A percentile compares a stretch with the other conserved stretches of the same genome.
phyloP scores from a whole-genome alignment of 345 rosid species.

The Brassica incana region DNA sequence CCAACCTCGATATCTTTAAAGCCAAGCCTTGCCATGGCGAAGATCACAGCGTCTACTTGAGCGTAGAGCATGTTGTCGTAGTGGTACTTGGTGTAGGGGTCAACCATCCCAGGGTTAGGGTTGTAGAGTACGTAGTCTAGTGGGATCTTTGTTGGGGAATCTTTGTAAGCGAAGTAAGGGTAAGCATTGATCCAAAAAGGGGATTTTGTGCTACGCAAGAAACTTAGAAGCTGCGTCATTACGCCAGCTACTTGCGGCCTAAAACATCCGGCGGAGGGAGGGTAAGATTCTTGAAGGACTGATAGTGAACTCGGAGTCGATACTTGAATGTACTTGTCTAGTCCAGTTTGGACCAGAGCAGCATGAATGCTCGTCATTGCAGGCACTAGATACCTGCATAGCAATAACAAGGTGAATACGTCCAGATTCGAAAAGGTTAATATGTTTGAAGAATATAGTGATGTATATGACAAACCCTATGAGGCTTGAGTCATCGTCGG shows the following conservation, averaged over 20 bases:
- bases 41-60: constrained; percentile 77
- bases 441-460: constrained; percentile 11
- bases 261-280: constrained; percentile 88
- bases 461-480: constrained; percentile 33
- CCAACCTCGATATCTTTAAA: constrained; percentile 65
- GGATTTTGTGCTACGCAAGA: constrained; percentile 52
- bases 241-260: constrained; percentile 50
- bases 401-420: not conserved
- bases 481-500: constrained; percentile 53
- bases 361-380: constrained; percentile 71
- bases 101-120: constrained; percentile 84
- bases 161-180: constrained; percentile 95
- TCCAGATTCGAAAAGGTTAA: not conserved
- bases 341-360: constrained; percentile 71
- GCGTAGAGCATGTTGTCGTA: constrained; percentile 98
- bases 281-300: constrained; percentile 70
- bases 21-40: constrained; percentile 75
- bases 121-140: constrained; percentile 81
- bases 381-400: constrained; percentile 57
- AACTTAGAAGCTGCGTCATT: constrained; percentile 63
- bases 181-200: constrained; percentile 98
- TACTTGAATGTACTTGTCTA: constrained; percentile 67
- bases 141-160: constrained; percentile 53
- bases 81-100: constrained; percentile 65
- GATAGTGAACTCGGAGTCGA: constrained; percentile 78